Percentiles rank a stretch among this genome's conserved stretches.
Conservation (phyloP, 495 filamentous ascomycete genomes). For the Tetracladium setigerum region DNA sequence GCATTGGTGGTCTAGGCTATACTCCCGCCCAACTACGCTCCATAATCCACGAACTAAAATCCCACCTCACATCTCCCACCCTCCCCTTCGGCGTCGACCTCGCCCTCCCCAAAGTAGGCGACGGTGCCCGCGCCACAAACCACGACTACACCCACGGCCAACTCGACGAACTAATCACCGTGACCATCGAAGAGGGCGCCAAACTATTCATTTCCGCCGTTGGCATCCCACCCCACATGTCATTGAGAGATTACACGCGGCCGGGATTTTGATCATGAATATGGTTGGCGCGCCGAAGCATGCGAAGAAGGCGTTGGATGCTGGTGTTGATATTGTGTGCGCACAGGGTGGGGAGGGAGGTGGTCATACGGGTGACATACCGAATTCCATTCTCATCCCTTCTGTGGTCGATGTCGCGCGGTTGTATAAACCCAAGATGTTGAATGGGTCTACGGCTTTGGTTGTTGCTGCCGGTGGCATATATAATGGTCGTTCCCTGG, state of each 20-base stretch:
- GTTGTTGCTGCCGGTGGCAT: conserved; percentile 75
- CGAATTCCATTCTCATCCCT: conserved; percentile 63
- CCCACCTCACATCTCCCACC: conserved; percentile 47
- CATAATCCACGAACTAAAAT: conserved; percentile 79
- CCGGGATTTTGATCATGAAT: conserved; percentile 80
- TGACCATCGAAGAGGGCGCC: conserved; percentile 70
- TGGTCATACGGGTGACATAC: conserved; percentile 73
- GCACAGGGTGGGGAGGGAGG: conserved; percentile 76
- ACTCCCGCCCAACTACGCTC: conserved; percentile 67
- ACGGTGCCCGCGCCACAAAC: conserved; percentile 73
- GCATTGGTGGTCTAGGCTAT: conserved; percentile 80
- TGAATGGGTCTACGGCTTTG: conserved; percentile 44
- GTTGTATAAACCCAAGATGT: conserved; percentile 45
- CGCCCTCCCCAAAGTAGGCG: conserved; percentile 77
- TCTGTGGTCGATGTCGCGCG: conserved; percentile 67
- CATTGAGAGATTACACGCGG: conserved; percentile 64
- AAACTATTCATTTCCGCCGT: conserved; percentile 77
- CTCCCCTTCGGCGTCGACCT: conserved; percentile 86
- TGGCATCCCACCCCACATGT: conserved; percentile 65
- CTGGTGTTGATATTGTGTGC: conserved; percentile 79
- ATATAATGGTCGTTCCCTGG: conserved; percentile 62
- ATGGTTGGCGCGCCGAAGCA: conserved; percentile 94
- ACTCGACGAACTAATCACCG: conserved; percentile 73
- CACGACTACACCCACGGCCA: conserved; percentile 86
- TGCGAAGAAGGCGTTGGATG: conserved; percentile 71